Conservation (phyloP, 768 basidiomycete species). For the Pleurotus cornucopiae region DNA sequence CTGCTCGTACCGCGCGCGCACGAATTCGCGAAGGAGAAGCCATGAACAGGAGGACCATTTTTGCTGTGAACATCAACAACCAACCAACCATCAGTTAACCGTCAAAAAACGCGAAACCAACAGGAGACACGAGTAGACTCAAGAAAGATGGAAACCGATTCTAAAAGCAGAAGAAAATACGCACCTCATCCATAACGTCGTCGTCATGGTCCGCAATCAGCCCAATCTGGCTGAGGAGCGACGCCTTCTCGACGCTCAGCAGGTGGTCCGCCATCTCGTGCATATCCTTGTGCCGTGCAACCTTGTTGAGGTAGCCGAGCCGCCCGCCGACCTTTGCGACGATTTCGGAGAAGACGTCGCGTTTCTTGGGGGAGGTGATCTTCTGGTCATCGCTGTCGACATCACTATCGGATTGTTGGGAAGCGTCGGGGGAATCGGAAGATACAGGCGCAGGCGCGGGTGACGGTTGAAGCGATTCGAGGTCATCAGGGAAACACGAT, state of each 20-base stretch:
- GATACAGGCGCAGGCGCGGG: no score
- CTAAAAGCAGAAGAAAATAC: constrained; percentile 11
- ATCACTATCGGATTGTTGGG: no score
- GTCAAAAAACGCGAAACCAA: no score
- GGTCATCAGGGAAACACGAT: constrained; percentile 1
- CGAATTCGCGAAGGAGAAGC: constrained; percentile 72
- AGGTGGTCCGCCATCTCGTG: constrained; percentile 59
- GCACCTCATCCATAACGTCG: constrained; percentile 86
- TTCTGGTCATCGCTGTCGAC: no score
- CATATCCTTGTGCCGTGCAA: constrained; percentile 60
- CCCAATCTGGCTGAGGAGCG: constrained; percentile 74
- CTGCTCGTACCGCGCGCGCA: constrained; percentile 51
- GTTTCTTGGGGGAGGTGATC: background rate
- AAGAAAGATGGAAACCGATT: background rate
- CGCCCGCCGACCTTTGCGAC: constrained; percentile 72
- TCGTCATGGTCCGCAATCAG: constrained; percentile 81
- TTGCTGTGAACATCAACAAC: constrained; percentile 37
- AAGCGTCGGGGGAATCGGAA: no score
- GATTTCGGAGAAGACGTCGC: constrained; percentile 27
- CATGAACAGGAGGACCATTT: constrained; percentile 83
- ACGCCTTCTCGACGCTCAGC: constrained; percentile 70
- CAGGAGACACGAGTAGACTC: no score
- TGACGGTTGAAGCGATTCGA: constrained; percentile 16
- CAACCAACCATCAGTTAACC: background rate
- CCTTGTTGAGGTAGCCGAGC: constrained; percentile 70